Conservation (phyloP, 2,329 filamentous ascomycete genomes). For the Lecanicillium sp. region DNA sequence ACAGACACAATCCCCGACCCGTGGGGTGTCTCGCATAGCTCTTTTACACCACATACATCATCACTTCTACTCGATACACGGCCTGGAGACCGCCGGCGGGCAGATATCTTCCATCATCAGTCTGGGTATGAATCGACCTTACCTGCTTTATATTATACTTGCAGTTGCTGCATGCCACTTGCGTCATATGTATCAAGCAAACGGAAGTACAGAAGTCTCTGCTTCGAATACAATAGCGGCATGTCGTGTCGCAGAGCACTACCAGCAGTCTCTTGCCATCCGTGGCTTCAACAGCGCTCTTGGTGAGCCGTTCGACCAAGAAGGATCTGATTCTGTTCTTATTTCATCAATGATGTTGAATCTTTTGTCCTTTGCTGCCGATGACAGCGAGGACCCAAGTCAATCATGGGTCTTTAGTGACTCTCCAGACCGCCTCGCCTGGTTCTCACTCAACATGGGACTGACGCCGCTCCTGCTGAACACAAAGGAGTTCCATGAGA, state of each 20-base stretch:
- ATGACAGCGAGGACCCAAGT: slow-evolving; percentile 14
- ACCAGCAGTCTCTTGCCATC: slow-evolving; percentile 20
- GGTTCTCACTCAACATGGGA: slow-evolving; percentile 21
- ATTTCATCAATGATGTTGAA: slow-evolving; percentile 21
- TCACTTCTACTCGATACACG: slow-evolving; percentile 3
- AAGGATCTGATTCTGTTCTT: slow-evolving; percentile 20
- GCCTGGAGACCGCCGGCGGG: slow-evolving; percentile 9
- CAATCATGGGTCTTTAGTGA: slow-evolving; percentile 20
- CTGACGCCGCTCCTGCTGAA: slow-evolving; percentile 19
- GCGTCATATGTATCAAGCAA: slow-evolving; percentile 15
- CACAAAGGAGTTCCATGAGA: slow-evolving; percentile 16
- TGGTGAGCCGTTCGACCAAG: slow-evolving; percentile 15
- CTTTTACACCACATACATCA: slow-evolving; percentile 18
- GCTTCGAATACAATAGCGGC: not conserved
- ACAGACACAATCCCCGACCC: slow-evolving; percentile 1
- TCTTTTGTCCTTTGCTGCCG: slow-evolving; percentile 19
- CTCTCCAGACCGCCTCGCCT: slow-evolving; percentile 16
- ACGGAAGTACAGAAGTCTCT: not conserved
- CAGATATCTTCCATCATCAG: slow-evolving; percentile 14
- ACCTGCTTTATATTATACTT: slow-evolving; percentile 20
- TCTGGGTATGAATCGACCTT: slow-evolving; percentile 15
- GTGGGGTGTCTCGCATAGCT: slow-evolving; percentile 16
- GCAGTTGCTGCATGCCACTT: slow-evolving; percentile 22
- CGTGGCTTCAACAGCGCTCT: slow-evolving; percentile 19
- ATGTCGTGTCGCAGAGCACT: slow-evolving; percentile 19